Conservation (phyloP, 177 flowering plant species). For the Tripterygium wilfordii region DNA sequence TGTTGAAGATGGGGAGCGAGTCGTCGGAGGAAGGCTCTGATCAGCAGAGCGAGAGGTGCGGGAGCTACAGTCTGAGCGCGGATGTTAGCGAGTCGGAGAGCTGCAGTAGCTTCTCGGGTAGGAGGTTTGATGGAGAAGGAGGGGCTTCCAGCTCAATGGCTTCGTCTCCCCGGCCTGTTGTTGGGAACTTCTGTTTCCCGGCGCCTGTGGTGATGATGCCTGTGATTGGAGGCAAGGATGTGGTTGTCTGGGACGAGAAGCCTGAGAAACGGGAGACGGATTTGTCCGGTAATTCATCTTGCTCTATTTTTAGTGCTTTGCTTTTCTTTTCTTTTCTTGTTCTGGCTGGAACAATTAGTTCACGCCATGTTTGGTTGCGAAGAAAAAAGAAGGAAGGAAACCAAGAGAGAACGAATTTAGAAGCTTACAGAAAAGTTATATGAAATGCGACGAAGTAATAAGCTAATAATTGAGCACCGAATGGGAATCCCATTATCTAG, state of each 20-base stretch:
- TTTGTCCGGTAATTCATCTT: slow-evolving; percentile 33
- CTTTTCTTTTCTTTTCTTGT: slow-evolving; percentile 1
- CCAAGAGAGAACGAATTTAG: no score
- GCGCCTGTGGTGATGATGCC: slow-evolving; percentile 36
- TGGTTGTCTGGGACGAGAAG: slow-evolving; percentile 35
- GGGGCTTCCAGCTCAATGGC: slow-evolving; percentile 38
- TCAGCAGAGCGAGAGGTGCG: slow-evolving; percentile 38
- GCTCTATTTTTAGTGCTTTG: neutral
- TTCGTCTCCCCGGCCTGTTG: slow-evolving; percentile 29
- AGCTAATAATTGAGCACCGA: no score
- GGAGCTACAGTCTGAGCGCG: slow-evolving; percentile 63
- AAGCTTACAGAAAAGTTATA: no score
- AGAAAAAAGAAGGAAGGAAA: no score
- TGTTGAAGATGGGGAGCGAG: slow-evolving; percentile 24
- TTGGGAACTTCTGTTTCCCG: slow-evolving; percentile 16
- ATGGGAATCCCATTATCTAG: no score
- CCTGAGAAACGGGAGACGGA: slow-evolving; percentile 29
- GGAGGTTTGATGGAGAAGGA: slow-evolving; percentile 29
- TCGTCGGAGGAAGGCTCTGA: slow-evolving; percentile 42
- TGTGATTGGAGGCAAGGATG: slow-evolving; percentile 42
- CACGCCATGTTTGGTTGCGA: no score
- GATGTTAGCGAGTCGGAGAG: slow-evolving; percentile 76
- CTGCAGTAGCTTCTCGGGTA: slow-evolving; percentile 44
- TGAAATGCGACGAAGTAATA: no score
- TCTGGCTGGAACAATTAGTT: no score